Percentiles rank a stretch among this genome's conserved stretches.
phyloP scores from a whole-genome alignment of 495 filamentous ascomycete genomes.

The Sphaerosporella brunnea region DNA sequence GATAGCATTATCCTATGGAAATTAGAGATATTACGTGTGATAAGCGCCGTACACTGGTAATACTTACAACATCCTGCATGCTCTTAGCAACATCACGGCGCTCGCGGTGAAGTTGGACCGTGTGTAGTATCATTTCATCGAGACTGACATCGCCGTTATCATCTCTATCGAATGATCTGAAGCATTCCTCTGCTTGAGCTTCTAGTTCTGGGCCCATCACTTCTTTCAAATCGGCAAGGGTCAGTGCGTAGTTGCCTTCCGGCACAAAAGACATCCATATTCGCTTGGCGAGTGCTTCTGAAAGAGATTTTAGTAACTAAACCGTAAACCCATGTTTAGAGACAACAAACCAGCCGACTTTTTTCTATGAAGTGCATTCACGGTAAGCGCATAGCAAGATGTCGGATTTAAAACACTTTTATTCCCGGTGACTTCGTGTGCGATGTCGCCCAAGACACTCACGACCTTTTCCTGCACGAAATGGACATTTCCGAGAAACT shows the following conservation, averaged over 20 bases:
- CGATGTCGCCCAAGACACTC: slow-evolving; percentile 81
- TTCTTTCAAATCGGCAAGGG: slow-evolving; percentile 63
- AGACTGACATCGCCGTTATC: slow-evolving; percentile 83
- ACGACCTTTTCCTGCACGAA: slow-evolving; percentile 81
- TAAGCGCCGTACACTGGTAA: background rate
- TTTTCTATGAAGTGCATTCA: slow-evolving; percentile 71
- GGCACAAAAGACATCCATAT: slow-evolving; percentile 98
- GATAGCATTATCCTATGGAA: slow-evolving; percentile 53
- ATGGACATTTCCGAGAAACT: slow-evolving; percentile 59
- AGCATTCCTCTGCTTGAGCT: slow-evolving; percentile 65
- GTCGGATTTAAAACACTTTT: slow-evolving; percentile 87
- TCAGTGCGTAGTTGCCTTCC: slow-evolving; percentile 67
- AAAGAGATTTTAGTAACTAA: too few relatives aligned
- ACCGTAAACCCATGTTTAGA: too few relatives aligned
- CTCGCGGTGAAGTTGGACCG: slow-evolving; percentile 64
- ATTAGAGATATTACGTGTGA: background rate
- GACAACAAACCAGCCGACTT: slow-evolving; percentile 67
- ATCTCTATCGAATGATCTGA: slow-evolving; percentile 62
- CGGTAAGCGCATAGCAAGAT: slow-evolving; percentile 69
- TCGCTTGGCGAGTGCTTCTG: slow-evolving; percentile 55
- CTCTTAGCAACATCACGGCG: slow-evolving; percentile 70
- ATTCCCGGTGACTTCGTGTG: slow-evolving; percentile 70
- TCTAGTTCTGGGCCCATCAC: slow-evolving; percentile 59
- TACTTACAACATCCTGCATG: slow-evolving; percentile 72
- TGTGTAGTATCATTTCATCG: slow-evolving; percentile 84